Evolutionary conservation across 257 asterid species (phyloP).

Genomic region (Leonotis leonurus): DNA sequence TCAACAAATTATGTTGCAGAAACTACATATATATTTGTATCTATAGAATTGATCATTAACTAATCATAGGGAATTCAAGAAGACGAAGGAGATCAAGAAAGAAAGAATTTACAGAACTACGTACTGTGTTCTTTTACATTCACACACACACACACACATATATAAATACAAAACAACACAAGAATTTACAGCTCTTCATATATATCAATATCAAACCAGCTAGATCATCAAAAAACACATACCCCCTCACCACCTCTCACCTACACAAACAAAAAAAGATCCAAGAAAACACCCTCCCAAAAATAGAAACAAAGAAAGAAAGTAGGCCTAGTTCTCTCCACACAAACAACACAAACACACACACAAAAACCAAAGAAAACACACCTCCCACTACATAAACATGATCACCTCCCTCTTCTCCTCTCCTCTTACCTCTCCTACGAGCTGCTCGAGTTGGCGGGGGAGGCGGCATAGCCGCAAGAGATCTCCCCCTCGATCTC

Average conservation of each 20-base stretch:
- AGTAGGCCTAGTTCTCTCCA: conserved; percentile 14
- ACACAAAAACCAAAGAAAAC: conserved; percentile 13
- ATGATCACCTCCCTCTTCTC: not conserved
- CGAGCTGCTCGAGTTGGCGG: conserved; percentile 9
- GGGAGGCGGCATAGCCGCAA: conserved; percentile 32
- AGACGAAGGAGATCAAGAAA: not conserved
- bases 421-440: not conserved
- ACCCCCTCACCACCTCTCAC: not conserved
- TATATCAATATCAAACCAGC: conserved; percentile 5
- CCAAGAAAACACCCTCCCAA: not conserved
- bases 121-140: conserved; percentile 22
- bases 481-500: conserved; percentile 41
- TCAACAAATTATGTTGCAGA: too few species aligned
- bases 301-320: not conserved
- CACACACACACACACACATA: not conserved
- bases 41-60: too few species aligned
- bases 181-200: conserved; percentile 13
- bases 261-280: not conserved
- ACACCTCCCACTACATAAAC: not conserved
- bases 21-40: too few species aligned
- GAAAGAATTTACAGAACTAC: not conserved
- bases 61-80: too few species aligned
- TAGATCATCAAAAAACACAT: not conserved
- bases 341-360: conserved; percentile 19
- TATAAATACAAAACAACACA: not conserved